These are phyloP conservation scores for Sugiyamaella americana DNA, from an alignment of 805 yeast genomes.

Conservation along the genomic window DNA sequence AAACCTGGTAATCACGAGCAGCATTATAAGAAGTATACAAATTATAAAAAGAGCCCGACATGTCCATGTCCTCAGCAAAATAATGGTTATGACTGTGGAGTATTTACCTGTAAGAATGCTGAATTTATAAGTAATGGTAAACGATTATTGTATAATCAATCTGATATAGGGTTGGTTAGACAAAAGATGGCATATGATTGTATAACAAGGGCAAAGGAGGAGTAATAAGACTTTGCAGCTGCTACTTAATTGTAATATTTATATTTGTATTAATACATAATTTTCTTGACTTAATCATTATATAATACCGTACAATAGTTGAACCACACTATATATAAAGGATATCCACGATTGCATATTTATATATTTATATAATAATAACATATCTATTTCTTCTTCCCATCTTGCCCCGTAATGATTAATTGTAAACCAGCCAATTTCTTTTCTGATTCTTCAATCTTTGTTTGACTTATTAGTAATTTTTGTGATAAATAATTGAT, in stretches of 20 bases:
- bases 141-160: slow-evolving; percentile 51
- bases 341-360: not conserved
- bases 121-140: slow-evolving; percentile 49
- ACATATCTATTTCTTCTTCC: not conserved
- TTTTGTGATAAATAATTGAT: slow-evolving; percentile 61
- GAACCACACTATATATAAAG: not conserved
- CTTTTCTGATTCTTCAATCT: slow-evolving; percentile 43
- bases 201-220: too few relatives aligned
- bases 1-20: slow-evolving; percentile 34
- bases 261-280: too few relatives aligned
- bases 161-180: slow-evolving; percentile 65
- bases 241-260: too few relatives aligned
- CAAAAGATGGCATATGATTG: slow-evolving; percentile 60
- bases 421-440: slow-evolving; percentile 23
- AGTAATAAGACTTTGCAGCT: too few relatives aligned
- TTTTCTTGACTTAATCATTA: too few relatives aligned
- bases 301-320: too few relatives aligned
- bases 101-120: slow-evolving; percentile 77
- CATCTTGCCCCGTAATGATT: not conserved
- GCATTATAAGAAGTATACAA: slow-evolving; percentile 27
- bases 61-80: slow-evolving; percentile 71
- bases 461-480: slow-evolving; percentile 53
- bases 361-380: not conserved
- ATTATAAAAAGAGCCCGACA: slow-evolving; percentile 16
- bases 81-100: slow-evolving; percentile 94